These are phyloP conservation scores for Chiua virens DNA, from an alignment of 768 basidiomycete genomes.

Conservation along the genomic window DNA sequence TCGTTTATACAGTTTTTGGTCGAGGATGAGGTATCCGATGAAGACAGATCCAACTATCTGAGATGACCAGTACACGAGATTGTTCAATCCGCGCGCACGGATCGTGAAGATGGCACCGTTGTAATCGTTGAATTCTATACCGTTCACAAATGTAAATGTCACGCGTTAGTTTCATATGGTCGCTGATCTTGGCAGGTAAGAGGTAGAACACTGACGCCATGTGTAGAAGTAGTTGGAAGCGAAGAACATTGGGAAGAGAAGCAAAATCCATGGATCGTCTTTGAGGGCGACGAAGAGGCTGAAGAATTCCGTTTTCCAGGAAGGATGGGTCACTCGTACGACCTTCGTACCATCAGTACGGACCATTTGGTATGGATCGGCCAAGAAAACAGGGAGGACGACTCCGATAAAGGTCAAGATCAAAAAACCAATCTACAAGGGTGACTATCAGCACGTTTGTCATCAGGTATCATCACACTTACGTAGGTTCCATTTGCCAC, in stretches of 20 bases:
- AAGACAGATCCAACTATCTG: conserved; percentile 76
- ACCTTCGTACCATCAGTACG: conserved; percentile 75
- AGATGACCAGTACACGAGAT: conserved; percentile 74
- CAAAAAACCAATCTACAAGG: conserved; percentile 69
- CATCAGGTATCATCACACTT: conserved; percentile 42
- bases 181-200: neutral
- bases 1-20: conserved; percentile 53
- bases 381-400: conserved; percentile 64
- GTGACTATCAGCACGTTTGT: neutral
- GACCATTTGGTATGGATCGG: conserved; percentile 68
- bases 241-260: conserved; percentile 85
- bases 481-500: conserved; percentile 82
- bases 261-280: conserved; percentile 69
- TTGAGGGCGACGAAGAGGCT: conserved; percentile 67
- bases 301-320: conserved; percentile 72
- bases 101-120: conserved; percentile 79
- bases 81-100: conserved; percentile 76
- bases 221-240: conserved; percentile 85
- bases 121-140: conserved; percentile 75
- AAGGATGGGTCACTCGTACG: conserved; percentile 57
- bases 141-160: conserved; percentile 1
- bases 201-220: conserved; percentile 58
- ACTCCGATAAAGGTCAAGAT: conserved; percentile 70
- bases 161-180: neutral
- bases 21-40: conserved; percentile 67